Evolutionary conservation across 805 yeast species (phyloP).

Genomic region (Grigorovia jiainica): DNA sequence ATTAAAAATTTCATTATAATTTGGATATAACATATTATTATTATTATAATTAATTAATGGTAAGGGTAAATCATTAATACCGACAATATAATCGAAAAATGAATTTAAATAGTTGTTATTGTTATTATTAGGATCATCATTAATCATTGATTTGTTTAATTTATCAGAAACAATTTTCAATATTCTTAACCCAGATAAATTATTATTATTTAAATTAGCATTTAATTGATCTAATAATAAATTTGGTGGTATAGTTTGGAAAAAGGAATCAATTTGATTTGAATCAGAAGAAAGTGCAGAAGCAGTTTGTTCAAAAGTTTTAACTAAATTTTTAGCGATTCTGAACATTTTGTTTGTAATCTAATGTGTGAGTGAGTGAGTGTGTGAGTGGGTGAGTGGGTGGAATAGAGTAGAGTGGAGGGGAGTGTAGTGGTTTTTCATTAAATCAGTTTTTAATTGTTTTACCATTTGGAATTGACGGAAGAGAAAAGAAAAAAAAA

Average conservation of each 20-base stretch:
- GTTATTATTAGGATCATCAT: background rate
- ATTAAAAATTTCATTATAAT: slow-evolving; percentile 32
- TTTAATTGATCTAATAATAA: slow-evolving; percentile 18
- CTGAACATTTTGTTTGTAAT: slow-evolving; percentile 51
- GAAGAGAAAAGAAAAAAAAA: too few relatives aligned
- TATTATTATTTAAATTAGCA: background rate
- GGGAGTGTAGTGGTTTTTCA: too few relatives aligned
- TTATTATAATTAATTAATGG: slow-evolving; percentile 25
- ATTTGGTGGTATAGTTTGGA: slow-evolving; percentile 29
- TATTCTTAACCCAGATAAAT: slow-evolving; percentile 47
- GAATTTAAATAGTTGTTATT: slow-evolving; percentile 43
- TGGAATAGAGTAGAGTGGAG: too few relatives aligned
- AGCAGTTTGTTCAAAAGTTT: slow-evolving; percentile 38
- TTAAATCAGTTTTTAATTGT: too few relatives aligned
- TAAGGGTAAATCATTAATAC: slow-evolving; percentile 62
- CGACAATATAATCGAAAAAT: slow-evolving; percentile 82
- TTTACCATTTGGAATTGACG: too few relatives aligned
- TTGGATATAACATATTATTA: slow-evolving; percentile 31
- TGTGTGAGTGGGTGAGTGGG: too few relatives aligned
- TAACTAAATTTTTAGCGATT: slow-evolving; percentile 55
- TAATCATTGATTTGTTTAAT: slow-evolving; percentile 30
- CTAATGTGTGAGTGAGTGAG: too few relatives aligned
- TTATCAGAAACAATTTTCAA: slow-evolving; percentile 40
- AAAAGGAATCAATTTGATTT: slow-evolving; percentile 27
- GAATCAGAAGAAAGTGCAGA: slow-evolving; percentile 28